phyloP scores from a whole-genome alignment of 495 filamentous ascomycete species.

The Parathielavia appendiculata region DNA sequence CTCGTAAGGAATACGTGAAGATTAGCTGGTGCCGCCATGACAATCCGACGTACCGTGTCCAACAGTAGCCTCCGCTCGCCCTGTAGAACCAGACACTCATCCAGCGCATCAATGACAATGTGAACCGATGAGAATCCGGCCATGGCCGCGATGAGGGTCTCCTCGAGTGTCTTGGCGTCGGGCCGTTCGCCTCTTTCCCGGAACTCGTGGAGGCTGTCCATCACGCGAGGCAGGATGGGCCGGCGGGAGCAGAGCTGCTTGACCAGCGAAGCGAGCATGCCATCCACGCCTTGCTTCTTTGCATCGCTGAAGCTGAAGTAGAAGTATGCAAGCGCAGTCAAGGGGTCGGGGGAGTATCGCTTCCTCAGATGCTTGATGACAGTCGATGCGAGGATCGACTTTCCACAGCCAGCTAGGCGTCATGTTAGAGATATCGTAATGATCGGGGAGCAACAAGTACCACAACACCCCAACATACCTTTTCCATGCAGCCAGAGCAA shows the following conservation, averaged over 20 bases:
- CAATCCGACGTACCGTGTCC: background rate
- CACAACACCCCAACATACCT: too few species aligned
- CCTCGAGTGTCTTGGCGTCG: background rate
- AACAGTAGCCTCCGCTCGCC: background rate
- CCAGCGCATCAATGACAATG: background rate
- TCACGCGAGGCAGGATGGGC: background rate
- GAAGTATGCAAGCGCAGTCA: background rate
- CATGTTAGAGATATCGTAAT: too few species aligned
- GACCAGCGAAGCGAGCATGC: background rate
- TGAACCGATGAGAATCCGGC: background rate
- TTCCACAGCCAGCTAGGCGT: background rate
- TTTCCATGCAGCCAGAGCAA: background rate
- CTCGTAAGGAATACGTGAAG: background rate
- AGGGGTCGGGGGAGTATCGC: background rate
- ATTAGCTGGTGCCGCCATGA: too few species aligned
- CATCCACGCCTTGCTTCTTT: background rate
- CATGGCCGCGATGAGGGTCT: background rate
- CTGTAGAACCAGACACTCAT: background rate
- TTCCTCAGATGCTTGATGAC: background rate
- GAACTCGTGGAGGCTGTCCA: background rate
- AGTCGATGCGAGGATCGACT: background rate
- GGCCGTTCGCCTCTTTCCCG: background rate
- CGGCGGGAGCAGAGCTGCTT: background rate
- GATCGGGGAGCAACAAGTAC: too few species aligned
- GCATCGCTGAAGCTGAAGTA: constrained; percentile 2